Conservation (phyloP, 148 eudicot species). For the Diospyros kaki region DNA sequence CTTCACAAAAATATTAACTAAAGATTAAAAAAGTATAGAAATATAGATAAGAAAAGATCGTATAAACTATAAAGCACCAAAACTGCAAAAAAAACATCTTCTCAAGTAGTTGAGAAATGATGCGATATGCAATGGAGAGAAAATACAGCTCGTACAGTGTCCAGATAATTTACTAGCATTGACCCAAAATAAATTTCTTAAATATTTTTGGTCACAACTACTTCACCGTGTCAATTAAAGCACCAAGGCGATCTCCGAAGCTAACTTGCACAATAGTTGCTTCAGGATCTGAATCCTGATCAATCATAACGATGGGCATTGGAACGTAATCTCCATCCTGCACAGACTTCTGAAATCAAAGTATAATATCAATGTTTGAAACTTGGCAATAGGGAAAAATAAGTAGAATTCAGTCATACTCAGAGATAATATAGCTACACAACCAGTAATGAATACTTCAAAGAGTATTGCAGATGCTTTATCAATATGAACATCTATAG, state of each 20-base stretch:
- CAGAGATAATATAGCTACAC: background rate
- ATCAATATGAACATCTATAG: background rate
- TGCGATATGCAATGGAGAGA: background rate
- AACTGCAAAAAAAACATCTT: slow-evolving; percentile 2
- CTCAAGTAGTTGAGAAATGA: background rate
- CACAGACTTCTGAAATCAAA: slow-evolving; percentile 46
- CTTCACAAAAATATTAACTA: background rate
- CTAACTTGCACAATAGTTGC: slow-evolving; percentile 85
- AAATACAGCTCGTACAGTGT: background rate
- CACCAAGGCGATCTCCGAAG: slow-evolving; percentile 99
- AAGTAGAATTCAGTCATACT: background rate
- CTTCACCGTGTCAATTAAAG: slow-evolving; percentile 87
- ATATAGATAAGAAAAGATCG: background rate
- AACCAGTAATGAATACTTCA: background rate
- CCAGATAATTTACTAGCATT: background rate
- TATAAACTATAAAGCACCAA: background rate
- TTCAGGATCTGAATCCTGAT: slow-evolving; percentile 77
- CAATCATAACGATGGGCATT: slow-evolving; percentile 77
- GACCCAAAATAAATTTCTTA: too few relatives aligned
- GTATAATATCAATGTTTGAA: background rate
- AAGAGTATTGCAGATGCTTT: background rate
- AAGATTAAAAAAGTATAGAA: slow-evolving; percentile 2
- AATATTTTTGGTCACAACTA: background rate
- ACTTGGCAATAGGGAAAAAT: background rate
- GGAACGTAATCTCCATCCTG: slow-evolving; percentile 62